These are phyloP conservation scores for Sporothrix brasiliensis DNA, from an alignment of 2,329 filamentous ascomycete species.

Conservation along the genomic window DNA sequence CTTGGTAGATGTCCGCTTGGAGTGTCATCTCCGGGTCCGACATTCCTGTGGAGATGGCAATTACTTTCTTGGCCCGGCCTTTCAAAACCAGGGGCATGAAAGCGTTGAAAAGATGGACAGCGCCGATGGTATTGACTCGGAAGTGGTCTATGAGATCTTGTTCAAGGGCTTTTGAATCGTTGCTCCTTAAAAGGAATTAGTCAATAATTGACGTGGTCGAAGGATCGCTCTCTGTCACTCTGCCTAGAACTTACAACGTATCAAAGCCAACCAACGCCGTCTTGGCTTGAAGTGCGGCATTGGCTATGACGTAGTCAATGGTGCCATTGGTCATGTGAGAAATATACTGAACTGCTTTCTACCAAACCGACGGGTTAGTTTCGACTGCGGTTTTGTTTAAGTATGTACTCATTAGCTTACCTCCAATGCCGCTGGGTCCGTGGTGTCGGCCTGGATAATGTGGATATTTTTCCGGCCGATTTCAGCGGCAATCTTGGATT, in stretches of 20 bases:
- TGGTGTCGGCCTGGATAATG: conserved; percentile 51
- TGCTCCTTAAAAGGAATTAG: neutral
- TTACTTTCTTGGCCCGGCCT: neutral
- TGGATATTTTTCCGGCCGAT: conserved; percentile 50
- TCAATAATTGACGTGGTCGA: no score
- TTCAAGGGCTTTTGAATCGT: neutral
- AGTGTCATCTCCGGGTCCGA: neutral
- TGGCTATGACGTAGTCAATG: conserved; percentile 11
- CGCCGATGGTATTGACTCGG: neutral
- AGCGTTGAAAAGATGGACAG: conserved; percentile 1
- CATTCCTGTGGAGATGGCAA: conserved; percentile 1
- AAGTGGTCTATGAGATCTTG: conserved; percentile 1
- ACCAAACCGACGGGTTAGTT: no score
- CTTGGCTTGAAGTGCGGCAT: conserved; percentile 14
- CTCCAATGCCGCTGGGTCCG: conserved; percentile 44
- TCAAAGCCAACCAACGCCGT: conserved; percentile 1
- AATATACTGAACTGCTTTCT: neutral
- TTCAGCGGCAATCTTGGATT: conserved; percentile 49
- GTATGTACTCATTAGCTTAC: conserved; percentile 34
- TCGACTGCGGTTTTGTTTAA: no score
- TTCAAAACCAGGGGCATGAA: neutral
- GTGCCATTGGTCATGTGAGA: neutral
- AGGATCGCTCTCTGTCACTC: no score
- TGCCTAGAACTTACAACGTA: neutral
- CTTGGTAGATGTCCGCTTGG: conserved; percentile 8